Conservation (phyloP, 1,284 basidiomycete species). For the Microbotryum scabiosae region DNA sequence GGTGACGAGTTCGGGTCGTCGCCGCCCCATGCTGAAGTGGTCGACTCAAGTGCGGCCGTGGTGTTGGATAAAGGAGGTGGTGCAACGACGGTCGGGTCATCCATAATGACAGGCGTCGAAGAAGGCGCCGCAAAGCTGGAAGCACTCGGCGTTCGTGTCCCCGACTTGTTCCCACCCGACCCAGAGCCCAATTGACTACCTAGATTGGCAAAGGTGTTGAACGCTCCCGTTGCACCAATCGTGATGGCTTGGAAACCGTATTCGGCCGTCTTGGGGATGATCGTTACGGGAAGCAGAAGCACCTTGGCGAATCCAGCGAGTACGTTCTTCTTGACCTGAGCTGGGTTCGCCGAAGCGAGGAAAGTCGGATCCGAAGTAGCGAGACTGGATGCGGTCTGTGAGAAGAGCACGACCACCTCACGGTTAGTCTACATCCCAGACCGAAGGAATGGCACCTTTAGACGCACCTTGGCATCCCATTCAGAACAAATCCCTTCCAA, state of each 20-base stretch:
- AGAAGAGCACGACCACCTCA: constrained; percentile 1
- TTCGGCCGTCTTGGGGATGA: constrained; percentile 78
- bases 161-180: not conserved
- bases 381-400: constrained; percentile 20
- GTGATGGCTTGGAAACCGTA: constrained; percentile 62
- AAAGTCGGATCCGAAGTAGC: constrained; percentile 49
- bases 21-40: constrained; percentile 15
- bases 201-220: constrained; percentile 50
- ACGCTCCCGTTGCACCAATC: constrained; percentile 59
- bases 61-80: not conserved
- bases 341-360: constrained; percentile 75
- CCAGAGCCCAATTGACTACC: not conserved
- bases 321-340: constrained; percentile 83
- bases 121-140: not conserved
- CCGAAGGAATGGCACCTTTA: not conserved
- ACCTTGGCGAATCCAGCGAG: constrained; percentile 84
- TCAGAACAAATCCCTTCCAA: constrained; percentile 66
- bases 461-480: constrained; percentile 64
- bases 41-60: constrained; percentile 7
- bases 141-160: constrained; percentile 1
- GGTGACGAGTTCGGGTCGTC: not conserved
- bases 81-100: not conserved
- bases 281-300: constrained; percentile 84
- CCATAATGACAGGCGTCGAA: not conserved
- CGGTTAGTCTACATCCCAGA: not conserved